Percentiles rank a stretch among this genome's conserved stretches.
These are phyloP conservation scores for Parasitella parasitica DNA, from an alignment of 371 early-diverging fungal species.

Conservation along the genomic window DNA sequence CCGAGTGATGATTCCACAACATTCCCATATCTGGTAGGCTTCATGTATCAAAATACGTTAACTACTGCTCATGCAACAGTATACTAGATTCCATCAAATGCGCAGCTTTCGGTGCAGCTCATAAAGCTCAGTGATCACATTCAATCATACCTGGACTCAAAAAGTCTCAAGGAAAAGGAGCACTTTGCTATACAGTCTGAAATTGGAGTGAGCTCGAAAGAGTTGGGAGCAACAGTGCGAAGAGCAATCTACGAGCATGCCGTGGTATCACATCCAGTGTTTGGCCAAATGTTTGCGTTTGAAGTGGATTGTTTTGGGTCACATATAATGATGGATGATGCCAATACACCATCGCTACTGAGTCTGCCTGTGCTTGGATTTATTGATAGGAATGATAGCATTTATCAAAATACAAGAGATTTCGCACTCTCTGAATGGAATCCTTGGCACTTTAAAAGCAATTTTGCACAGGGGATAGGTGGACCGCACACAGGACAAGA, in stretches of 20 bases:
- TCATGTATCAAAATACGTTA: background rate
- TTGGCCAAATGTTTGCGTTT: slow-evolving; percentile 58
- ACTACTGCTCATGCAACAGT: background rate
- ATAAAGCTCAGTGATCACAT: slow-evolving; percentile 15
- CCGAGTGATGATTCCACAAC: slow-evolving; percentile 65
- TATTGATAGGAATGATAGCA: slow-evolving; percentile 34
- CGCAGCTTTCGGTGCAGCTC: slow-evolving; percentile 49
- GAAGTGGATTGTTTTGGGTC: slow-evolving; percentile 70
- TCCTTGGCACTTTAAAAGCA: slow-evolving; percentile 59
- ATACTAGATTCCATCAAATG: slow-evolving; percentile 62
- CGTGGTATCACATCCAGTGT: slow-evolving; percentile 45
- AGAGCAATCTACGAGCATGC: slow-evolving; percentile 51
- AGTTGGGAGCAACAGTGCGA: slow-evolving; percentile 40
- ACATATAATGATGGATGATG: slow-evolving; percentile 63
- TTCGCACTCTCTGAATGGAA: slow-evolving; percentile 55
- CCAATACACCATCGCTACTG: slow-evolving; percentile 61
- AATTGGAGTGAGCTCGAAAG: slow-evolving; percentile 19
- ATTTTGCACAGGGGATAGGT: slow-evolving; percentile 52
- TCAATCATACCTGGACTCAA: background rate
- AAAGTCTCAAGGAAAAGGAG: background rate
- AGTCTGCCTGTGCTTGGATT: slow-evolving; percentile 62
- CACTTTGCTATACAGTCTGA: background rate
- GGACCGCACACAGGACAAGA: slow-evolving; percentile 54
- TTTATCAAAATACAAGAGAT: slow-evolving; percentile 54
- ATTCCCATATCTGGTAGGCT: slow-evolving; percentile 52